Base-by-base conservation (phyloP, 1,284 basidiomycete genomes). In the Tilletiopsis washingtonensis region DNA sequence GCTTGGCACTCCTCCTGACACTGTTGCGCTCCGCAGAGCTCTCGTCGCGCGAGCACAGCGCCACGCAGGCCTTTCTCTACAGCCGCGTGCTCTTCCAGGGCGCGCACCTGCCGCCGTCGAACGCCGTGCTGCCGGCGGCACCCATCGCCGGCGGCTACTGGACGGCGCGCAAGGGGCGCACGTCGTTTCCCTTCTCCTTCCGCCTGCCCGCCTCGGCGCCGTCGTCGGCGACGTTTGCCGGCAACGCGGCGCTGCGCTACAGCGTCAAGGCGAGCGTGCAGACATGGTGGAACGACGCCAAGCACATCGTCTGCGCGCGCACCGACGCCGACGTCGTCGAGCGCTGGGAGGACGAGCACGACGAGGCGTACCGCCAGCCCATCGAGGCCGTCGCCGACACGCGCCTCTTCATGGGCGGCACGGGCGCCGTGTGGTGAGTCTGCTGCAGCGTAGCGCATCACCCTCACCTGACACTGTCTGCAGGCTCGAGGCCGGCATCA, bases 331-430 rank as follows among this genome's bases (percentile, higher is more conserved):
- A 59, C 17, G 67, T 67, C 23, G 57, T 67, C 14, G 67, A 69
- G 40, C 56, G 54, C 39, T 69, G 67, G 64, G 36, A 60, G 14
- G 62, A 65, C 44, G 55, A 61, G 42, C 29, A 42, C 23, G 45
- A 59, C 32, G 51, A 51, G 26, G 44, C 45, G 29, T 67, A 58
- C 45, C 40, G 42, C 20, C 51, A 64, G 45, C 64, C 65, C 9
- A 46, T 63, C 40, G 62, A 69, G 27, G 61, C 50, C 11, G 57
- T 69, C 4, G 64, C 56, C 5, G 67, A 69, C 23, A 67, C 67
- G 17, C 53, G 63, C 6, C 51, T 69, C 23, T 69, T 69, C 52
- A 67, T 69, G 62, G 67, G 67, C 3, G 67, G 67, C 25, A 61
- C 56, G 17, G 64, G 67, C 26, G 61, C 59, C 20, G 57, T 69